Base-by-base conservation (phyloP, 495 filamentous ascomycete species). In the Xylaria bambusicola region DNA sequence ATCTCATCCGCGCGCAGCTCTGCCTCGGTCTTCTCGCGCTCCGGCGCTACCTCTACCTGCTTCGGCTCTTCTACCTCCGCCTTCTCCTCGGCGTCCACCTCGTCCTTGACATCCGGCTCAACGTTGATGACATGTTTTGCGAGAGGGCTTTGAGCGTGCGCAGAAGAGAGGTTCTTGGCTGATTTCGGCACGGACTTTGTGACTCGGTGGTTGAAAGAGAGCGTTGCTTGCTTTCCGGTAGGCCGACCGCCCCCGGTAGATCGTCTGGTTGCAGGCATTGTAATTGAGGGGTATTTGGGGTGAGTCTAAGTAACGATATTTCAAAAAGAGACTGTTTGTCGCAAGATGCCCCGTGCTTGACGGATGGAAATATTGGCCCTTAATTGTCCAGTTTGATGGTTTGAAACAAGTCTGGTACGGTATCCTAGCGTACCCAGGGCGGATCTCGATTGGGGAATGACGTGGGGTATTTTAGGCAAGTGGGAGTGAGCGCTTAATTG, bases 201-300 rank as follows among this genome's bases (percentile, higher is more conserved):
- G 59, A 95, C 84, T 70, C 85, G 83, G 73, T 80, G 79, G 69
- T 84, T 76, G 73, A 96, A 96, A 58, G 87, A 85, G 61, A 96
- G 83, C 15, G 86, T 92, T 2, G 86, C 77, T 70, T 97, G 92
- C 50, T 73, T 68, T 29, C 71, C 73, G 51, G 67, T 63, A 46
- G 71, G 68, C 44, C 75, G 70, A 47, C 76, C 72, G 58, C 71
- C 68, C 64, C 81, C 78, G 57, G 74, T 71, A 1, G 78, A 75
- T 67, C 85, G 83, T 69, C 88, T 86, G 58, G 86, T 86, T 29
- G 85, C 77, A 49, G 89, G 87, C 89, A 93, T 93, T 62, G 61
- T 77, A 40, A 21, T 41, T 7, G 17, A 23, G 31, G 38, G 13
- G n/a, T n/a, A 36, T 20, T 38, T 26, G 13, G n/a, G 15, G 8